phyloP scores from a whole-genome alignment of 108 stramenopile genomes.

The Cyclotella kingstonii region DNA sequence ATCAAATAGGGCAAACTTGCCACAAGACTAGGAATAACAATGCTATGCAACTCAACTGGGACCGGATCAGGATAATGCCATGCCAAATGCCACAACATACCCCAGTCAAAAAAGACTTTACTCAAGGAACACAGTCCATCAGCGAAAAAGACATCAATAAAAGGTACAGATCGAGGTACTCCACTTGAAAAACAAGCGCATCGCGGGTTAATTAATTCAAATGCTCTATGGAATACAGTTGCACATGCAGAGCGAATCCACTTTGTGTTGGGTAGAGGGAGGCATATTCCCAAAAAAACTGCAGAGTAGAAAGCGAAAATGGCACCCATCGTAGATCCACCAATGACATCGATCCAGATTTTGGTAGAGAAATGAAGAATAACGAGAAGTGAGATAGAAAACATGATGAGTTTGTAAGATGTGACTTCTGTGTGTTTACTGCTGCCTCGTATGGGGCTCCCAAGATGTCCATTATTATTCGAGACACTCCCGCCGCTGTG shows the following conservation, averaged over 20 bases:
- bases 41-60: constrained; percentile 60
- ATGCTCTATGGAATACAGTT: constrained; percentile 59
- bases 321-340: constrained; percentile 70
- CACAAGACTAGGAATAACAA: constrained; percentile 64
- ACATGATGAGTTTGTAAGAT: constrained; percentile 53
- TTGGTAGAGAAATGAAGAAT: constrained; percentile 59
- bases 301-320: constrained; percentile 67
- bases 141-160: constrained; percentile 85
- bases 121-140: constrained; percentile 82
- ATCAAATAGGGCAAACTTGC: constrained; percentile 79
- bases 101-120: constrained; percentile 91
- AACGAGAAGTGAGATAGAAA: constrained; percentile 53
- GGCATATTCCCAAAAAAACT: constrained; percentile 51
- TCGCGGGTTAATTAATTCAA: constrained; percentile 72
- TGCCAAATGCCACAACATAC: constrained; percentile 77
- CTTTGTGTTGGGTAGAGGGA: constrained; percentile 56
- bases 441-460: background rate
- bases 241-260: constrained; percentile 63
- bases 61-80: constrained; percentile 79
- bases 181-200: constrained; percentile 51
- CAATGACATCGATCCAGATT: constrained; percentile 63
- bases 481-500: too few relatives aligned
- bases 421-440: constrained; percentile 43
- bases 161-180: constrained; percentile 67
- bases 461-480: background rate